phyloP scores from a whole-genome alignment of 306 rosid genomes.

The Neltuma alba region DNA sequence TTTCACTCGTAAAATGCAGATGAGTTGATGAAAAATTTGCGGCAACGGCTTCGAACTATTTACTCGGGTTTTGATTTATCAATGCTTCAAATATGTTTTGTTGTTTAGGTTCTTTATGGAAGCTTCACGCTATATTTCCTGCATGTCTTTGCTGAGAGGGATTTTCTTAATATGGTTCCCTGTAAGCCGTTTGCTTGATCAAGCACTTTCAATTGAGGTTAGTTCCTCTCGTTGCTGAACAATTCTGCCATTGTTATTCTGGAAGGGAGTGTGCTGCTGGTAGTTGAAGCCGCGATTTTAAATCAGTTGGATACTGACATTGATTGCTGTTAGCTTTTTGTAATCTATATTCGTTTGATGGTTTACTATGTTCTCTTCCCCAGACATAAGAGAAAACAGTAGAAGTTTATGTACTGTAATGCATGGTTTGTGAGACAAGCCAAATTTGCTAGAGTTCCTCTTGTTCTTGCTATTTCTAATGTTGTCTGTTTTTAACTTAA shows the following conservation, averaged over 20 bases:
- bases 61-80: not conserved
- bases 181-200: constrained; percentile 43
- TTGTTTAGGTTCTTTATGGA: constrained; percentile 47
- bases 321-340: not conserved
- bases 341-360: not conserved
- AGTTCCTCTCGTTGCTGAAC: constrained; percentile 34
- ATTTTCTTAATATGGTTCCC: constrained; percentile 41
- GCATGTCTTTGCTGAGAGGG: constrained; percentile 38
- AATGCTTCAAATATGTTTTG: constrained; percentile 13
- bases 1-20: not conserved
- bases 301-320: not conserved
- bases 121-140: constrained; percentile 31
- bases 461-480: not conserved
- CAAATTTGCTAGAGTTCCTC: not conserved
- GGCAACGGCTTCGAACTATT: not conserved
- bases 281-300: not conserved
- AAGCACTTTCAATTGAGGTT: constrained; percentile 57
- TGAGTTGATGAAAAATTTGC: not conserved
- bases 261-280: not conserved
- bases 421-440: not conserved
- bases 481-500: not conserved
- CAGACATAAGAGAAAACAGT: not conserved
- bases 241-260: not conserved
- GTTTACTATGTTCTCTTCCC: not conserved
- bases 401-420: not conserved